These are phyloP conservation scores for Phlebiopsis flavidoalba DNA, from an alignment of 768 basidiomycete species.

Conservation along the genomic window DNA sequence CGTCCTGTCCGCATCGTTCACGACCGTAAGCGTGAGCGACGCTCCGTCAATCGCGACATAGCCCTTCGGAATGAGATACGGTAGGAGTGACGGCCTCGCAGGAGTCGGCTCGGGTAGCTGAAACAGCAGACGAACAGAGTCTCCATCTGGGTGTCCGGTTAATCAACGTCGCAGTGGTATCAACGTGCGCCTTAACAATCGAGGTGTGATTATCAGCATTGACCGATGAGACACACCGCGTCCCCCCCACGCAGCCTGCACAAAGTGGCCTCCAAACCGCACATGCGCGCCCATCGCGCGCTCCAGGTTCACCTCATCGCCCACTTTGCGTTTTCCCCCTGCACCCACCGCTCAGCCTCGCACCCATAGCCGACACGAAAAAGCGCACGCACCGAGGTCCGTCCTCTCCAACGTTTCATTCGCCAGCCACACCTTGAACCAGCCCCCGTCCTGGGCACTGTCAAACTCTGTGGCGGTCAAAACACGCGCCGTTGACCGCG, in stretches of 20 bases:
- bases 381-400: constrained; percentile 64
- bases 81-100: constrained; percentile 58
- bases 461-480: constrained; percentile 91
- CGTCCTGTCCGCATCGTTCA: constrained; percentile 52
- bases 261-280: constrained; percentile 95
- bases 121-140: constrained; percentile 84
- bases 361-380: not conserved
- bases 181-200: constrained; percentile 78
- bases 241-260: constrained; percentile 71
- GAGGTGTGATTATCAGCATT: not conserved
- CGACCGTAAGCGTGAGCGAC: constrained; percentile 84
- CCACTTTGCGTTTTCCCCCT: constrained; percentile 78
- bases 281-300: constrained; percentile 90
- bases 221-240: not conserved
- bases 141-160: constrained; percentile 68
- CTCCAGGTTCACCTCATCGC: constrained; percentile 86
- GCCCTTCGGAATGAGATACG: constrained; percentile 89
- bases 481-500: constrained; percentile 71
- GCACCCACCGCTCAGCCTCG: not conserved
- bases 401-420: constrained; percentile 92
- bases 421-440: constrained; percentile 93
- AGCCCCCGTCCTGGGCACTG: constrained; percentile 53
- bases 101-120: constrained; percentile 59
- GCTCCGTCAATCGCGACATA: constrained; percentile 94
- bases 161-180: constrained; percentile 77